These are phyloP conservation scores for Phytophthora palmivora DNA, from an alignment of 352 stramenopile species.

Conservation along the genomic window DNA sequence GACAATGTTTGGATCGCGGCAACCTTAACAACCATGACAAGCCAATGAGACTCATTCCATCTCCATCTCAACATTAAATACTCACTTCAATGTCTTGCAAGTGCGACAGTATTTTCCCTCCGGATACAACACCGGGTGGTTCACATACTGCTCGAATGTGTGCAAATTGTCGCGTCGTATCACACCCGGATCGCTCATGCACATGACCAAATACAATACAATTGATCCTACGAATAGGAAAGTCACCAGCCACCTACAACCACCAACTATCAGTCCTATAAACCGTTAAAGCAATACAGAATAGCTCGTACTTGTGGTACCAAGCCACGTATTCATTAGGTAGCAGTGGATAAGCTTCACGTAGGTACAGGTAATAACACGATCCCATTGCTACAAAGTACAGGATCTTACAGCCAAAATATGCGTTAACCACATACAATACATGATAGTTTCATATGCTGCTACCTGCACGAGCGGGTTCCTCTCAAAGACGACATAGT, in stretches of 20 bases:
- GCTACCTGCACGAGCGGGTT: slow-evolving; percentile 79
- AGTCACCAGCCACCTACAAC: slow-evolving; percentile 49
- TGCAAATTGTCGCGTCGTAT: slow-evolving; percentile 63
- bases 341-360: slow-evolving; percentile 63
- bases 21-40: slow-evolving; percentile 42
- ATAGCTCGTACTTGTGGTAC: slow-evolving; percentile 64
- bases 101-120: slow-evolving; percentile 85
- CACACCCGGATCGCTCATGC: slow-evolving; percentile 73
- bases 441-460: no score
- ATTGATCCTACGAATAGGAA: slow-evolving; percentile 66
- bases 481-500: slow-evolving; percentile 71
- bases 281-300: no score
- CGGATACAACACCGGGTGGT: slow-evolving; percentile 83
- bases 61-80: neutral
- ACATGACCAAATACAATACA: slow-evolving; percentile 76
- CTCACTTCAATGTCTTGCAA: slow-evolving; percentile 89
- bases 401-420: slow-evolving; percentile 55
- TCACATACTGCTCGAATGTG: slow-evolving; percentile 68
- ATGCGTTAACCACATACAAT: no score
- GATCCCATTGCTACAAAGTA: slow-evolving; percentile 79
- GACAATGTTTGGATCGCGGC: slow-evolving; percentile 90
- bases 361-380: slow-evolving; percentile 78
- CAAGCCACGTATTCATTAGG: slow-evolving; percentile 67
- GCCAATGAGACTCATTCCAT: neutral
- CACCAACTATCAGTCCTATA: neutral